These are phyloP conservation scores for Aspergillus sp. DNA, from an alignment of 2,329 filamentous ascomycete species.

Conservation along the genomic window DNA sequence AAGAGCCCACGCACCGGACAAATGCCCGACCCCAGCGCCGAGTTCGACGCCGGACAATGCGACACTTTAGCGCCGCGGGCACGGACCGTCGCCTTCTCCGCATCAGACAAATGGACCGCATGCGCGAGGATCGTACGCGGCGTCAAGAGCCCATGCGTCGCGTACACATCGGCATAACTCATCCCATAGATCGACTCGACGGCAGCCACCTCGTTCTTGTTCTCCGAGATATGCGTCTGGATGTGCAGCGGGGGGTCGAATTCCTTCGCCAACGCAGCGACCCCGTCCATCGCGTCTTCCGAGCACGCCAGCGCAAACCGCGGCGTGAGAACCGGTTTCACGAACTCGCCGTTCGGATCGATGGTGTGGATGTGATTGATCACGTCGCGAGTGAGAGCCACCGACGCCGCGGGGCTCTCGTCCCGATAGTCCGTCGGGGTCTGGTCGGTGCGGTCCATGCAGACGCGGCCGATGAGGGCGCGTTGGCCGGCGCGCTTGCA, in stretches of 20 bases:
- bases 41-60: slow-evolving; percentile 88
- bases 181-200: slow-evolving; percentile 62
- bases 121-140: slow-evolving; percentile 80
- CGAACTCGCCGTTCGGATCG: slow-evolving; percentile 61
- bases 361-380: slow-evolving; percentile 67
- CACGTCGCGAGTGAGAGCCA: slow-evolving; percentile 57
- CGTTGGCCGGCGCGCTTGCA: slow-evolving; percentile 79
- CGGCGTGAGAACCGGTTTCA: slow-evolving; percentile 78
- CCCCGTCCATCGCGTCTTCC: slow-evolving; percentile 53
- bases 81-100: slow-evolving; percentile 66
- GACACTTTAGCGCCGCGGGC: slow-evolving; percentile 63
- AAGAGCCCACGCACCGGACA: slow-evolving; percentile 74
- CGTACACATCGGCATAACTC: slow-evolving; percentile 80
- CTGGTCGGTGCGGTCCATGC: slow-evolving; percentile 73
- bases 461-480: slow-evolving; percentile 89
- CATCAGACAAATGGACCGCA: slow-evolving; percentile 69
- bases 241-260: slow-evolving; percentile 60
- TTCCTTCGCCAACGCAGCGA: slow-evolving; percentile 65
- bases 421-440: slow-evolving; percentile 81
- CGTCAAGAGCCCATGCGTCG: slow-evolving; percentile 67
- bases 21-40: slow-evolving; percentile 74
- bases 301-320: slow-evolving; percentile 61
- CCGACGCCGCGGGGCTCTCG: slow-evolving; percentile 57
- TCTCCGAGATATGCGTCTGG: slow-evolving; percentile 91
- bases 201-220: slow-evolving; percentile 68